Conservation (phyloP, 306 rosid genomes). For the Bauhinia variegata region DNA sequence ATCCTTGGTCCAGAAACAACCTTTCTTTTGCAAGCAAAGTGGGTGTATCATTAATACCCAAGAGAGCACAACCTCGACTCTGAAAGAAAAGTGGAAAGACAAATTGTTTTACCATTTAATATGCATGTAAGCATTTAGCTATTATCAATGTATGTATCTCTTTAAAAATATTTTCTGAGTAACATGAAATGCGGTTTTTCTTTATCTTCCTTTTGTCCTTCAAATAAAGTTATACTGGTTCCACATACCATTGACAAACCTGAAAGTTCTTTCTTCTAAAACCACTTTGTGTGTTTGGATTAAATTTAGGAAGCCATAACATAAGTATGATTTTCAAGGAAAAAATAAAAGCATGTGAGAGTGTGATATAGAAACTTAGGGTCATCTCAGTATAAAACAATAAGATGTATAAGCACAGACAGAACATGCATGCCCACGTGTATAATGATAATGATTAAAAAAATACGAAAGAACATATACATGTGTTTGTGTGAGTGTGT, state of each 20-base stretch:
- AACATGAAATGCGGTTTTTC: neutral
- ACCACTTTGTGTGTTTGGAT: neutral
- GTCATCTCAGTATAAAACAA: neutral
- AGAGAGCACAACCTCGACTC: conserved; percentile 83
- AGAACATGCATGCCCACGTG: neutral
- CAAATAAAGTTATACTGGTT: neutral
- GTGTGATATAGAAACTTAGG: neutral
- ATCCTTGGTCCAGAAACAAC: conserved; percentile 82
- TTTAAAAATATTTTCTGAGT: neutral
- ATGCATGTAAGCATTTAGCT: neutral
- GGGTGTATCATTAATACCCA: conserved; percentile 77
- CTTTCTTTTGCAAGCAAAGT: conserved; percentile 75
- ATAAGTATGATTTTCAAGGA: too few relatives aligned
- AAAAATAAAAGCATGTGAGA: too few relatives aligned
- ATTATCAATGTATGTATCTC: neutral
- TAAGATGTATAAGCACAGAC: conserved; percentile 4
- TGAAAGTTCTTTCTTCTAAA: neutral
- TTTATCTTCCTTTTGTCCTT: neutral
- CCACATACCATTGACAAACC: neutral
- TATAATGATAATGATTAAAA: neutral
- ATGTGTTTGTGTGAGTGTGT: neutral
- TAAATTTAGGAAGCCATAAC: too few relatives aligned
- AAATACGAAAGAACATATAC: neutral
- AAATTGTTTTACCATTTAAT: conserved; percentile 22
- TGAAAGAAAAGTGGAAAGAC: conserved; percentile 34